These are phyloP conservation scores for Fusarium hostae DNA, from an alignment of 2,329 filamentous ascomycete species.

Conservation along the genomic window DNA sequence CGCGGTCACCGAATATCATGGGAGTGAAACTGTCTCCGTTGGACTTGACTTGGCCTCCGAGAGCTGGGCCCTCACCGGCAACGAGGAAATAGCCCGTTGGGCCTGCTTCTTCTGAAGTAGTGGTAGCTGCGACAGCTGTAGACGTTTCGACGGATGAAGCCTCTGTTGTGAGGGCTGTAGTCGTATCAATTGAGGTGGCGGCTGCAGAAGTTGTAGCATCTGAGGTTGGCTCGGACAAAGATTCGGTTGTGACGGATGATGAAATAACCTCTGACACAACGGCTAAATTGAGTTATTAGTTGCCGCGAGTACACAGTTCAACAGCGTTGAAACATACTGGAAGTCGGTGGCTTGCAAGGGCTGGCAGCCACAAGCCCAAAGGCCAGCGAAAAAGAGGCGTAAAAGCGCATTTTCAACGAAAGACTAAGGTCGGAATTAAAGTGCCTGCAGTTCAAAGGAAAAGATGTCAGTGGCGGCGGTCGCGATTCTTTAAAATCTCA, in stretches of 20 bases:
- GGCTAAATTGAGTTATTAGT: not conserved
- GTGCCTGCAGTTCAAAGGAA: not conserved
- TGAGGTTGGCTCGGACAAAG: not conserved
- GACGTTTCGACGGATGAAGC: not conserved
- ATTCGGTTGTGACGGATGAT: not conserved
- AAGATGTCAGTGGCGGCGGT: not conserved
- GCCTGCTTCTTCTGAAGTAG: not conserved
- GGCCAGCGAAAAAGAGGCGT: not conserved
- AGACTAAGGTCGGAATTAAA: not conserved
- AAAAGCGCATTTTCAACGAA: not conserved
- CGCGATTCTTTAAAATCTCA: not conserved
- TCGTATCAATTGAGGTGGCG: not conserved
- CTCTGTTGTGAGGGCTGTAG: not conserved
- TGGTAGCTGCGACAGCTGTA: not conserved
- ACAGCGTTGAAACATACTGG: not conserved
- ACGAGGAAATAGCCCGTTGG: not conserved
- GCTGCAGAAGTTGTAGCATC: not conserved
- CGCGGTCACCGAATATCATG: not conserved
- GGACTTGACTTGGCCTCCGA: not conserved
- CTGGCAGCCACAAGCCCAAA: not conserved
- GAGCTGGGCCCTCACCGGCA: not conserved
- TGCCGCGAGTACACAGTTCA: fast-evolving
- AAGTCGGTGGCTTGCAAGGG: not conserved
- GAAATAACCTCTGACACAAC: not conserved
- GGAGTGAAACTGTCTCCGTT: not conserved